phyloP scores from a whole-genome alignment of 306 rosid species.

The Dalbergia cultrata region DNA sequence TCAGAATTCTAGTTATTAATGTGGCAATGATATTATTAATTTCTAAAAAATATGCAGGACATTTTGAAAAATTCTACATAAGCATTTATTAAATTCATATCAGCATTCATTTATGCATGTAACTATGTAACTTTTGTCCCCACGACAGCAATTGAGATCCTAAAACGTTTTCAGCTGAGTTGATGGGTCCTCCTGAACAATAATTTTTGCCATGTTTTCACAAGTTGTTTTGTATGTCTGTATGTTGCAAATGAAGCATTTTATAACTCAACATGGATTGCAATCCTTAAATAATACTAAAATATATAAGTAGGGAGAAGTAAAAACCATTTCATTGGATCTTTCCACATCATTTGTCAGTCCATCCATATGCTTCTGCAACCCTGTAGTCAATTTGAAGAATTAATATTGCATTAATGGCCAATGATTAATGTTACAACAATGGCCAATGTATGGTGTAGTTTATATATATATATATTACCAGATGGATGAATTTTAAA shows the following conservation, averaged over 20 bases:
- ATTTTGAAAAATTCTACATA: not conserved
- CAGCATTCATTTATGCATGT: not conserved
- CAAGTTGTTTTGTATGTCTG: not conserved
- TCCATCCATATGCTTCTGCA: constrained; percentile 84
- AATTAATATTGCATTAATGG: constrained; percentile 15
- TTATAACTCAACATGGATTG: constrained; percentile 7
- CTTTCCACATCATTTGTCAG: constrained; percentile 90
- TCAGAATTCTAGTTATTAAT: not conserved
- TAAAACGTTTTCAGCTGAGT: not conserved
- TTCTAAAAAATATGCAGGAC: not conserved
- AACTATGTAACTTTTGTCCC: not conserved
- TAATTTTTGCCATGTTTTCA: not conserved
- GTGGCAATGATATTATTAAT: constrained; percentile 12
- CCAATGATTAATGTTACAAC: constrained; percentile 22
- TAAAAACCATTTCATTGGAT: constrained; percentile 85
- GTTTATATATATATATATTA: not conserved
- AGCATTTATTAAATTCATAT: constrained; percentile 13
- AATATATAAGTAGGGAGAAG: constrained; percentile 14
- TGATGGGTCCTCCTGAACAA: not conserved
- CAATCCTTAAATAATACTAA: constrained; percentile 20
- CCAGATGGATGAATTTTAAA: not conserved
- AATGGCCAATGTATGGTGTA: constrained; percentile 19
- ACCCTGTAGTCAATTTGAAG: constrained; percentile 59
- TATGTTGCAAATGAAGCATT: constrained; percentile 19
- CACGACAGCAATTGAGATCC: not conserved